Evolutionary conservation across 1,139 yeast genomes (phyloP).

Genomic region (Kurtzmaniella natalensis): DNA sequence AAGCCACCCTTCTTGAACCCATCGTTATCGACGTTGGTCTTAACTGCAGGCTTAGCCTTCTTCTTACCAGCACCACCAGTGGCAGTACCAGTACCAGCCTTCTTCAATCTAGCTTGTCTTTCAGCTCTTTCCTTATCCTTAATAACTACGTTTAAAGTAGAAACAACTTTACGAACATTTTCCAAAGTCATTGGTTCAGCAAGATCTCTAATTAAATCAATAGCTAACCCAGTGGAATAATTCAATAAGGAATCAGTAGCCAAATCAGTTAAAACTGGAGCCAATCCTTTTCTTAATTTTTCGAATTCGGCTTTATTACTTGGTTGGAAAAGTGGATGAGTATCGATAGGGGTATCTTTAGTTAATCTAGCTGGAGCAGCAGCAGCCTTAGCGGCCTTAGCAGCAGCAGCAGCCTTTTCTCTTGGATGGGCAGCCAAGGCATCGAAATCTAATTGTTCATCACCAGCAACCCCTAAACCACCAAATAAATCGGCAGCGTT

Average conservation of each 20-base stretch:
- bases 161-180: slow-evolving; percentile 77
- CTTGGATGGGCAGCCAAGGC: slow-evolving; percentile 55
- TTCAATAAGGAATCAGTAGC: slow-evolving; percentile 60
- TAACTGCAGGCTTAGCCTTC: slow-evolving; percentile 75
- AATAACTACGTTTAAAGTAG: slow-evolving; percentile 75
- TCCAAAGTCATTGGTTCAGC: slow-evolving; percentile 79
- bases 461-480: slow-evolving; percentile 65
- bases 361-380: slow-evolving; percentile 35
- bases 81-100: slow-evolving; percentile 71
- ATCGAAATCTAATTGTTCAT: slow-evolving; percentile 30
- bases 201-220: slow-evolving; percentile 82
- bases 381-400: slow-evolving; percentile 35
- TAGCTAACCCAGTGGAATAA: slow-evolving; percentile 72
- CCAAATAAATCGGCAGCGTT: slow-evolving; percentile 93
- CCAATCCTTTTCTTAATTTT: slow-evolving; percentile 73
- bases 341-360: slow-evolving; percentile 64
- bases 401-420: slow-evolving; percentile 54
- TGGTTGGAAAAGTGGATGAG: slow-evolving; percentile 78
- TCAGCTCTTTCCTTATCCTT: slow-evolving; percentile 89
- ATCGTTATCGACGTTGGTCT: slow-evolving; percentile 71
- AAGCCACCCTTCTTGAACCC: slow-evolving; percentile 73
- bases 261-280: slow-evolving; percentile 61
- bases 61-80: slow-evolving; percentile 95
- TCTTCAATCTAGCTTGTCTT: slow-evolving; percentile 75
- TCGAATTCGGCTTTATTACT: slow-evolving; percentile 79